Evolutionary conservation across 148 eudicot genomes (phyloP).

Genomic region (Vaccinium myrtillus): DNA sequence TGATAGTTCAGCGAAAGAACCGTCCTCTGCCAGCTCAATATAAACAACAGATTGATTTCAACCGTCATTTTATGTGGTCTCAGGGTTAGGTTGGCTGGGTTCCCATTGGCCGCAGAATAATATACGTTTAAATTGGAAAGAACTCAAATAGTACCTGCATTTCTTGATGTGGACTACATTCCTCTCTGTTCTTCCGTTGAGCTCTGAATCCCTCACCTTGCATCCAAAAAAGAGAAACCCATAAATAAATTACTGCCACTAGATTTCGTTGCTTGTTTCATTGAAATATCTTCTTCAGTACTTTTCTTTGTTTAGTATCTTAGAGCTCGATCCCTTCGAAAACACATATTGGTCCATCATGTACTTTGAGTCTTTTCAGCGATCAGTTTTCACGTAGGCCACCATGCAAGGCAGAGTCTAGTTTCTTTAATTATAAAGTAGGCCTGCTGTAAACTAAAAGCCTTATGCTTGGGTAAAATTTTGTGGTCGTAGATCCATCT

Average conservation of each 20-base stretch:
- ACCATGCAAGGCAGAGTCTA: too few relatives aligned
- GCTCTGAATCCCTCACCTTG: conserved; percentile 72
- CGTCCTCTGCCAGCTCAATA: conserved; percentile 4
- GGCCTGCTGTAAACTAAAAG: too few relatives aligned
- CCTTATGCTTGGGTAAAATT: background rate
- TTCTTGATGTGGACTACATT: conserved; percentile 68
- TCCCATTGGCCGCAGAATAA: background rate
- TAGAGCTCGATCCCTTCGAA: too few relatives aligned
- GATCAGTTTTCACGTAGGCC: too few relatives aligned
- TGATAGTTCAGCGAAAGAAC: background rate
- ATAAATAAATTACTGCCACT: background rate
- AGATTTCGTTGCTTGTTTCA: too few relatives aligned
- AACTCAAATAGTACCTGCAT: conserved; percentile 65
- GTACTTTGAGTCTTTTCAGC: too few relatives aligned
- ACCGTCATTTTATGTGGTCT: conserved; percentile 14
- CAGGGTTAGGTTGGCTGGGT: background rate
- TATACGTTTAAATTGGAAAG: background rate
- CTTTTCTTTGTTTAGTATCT: too few relatives aligned
- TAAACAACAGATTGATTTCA: background rate
- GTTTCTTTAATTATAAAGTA: too few relatives aligned
- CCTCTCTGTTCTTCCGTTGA: conserved; percentile 65
- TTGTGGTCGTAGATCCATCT: too few relatives aligned
- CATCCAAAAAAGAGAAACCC: background rate
- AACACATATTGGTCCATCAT: too few relatives aligned
- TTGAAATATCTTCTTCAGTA: too few relatives aligned